These are phyloP conservation scores for Chytriomyces sp. DNA, from an alignment of 192 early-diverging fungal species.

Conservation along the genomic window DNA sequence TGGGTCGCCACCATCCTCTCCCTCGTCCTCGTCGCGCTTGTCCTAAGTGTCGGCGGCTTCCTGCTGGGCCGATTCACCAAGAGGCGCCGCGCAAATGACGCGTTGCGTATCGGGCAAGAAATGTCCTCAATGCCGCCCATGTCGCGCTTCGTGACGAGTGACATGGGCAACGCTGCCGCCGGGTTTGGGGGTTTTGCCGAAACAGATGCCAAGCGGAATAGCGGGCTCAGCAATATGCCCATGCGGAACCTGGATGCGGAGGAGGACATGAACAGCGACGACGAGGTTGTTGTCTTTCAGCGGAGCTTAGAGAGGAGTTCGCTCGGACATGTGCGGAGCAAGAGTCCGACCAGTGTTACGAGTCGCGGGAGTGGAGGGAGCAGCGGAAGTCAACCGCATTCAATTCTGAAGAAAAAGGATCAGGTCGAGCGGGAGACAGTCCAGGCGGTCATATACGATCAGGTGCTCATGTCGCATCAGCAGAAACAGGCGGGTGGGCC, in stretches of 20 bases:
- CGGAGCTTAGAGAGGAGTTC: not conserved
- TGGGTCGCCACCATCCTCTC: slow-evolving; percentile 4
- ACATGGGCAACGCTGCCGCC: not conserved
- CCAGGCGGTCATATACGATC: slow-evolving; percentile 19
- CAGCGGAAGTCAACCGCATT: not conserved
- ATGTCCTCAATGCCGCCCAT: not conserved
- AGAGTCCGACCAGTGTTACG: not conserved
- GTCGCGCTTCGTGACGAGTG: not conserved
- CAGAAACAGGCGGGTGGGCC: not conserved
- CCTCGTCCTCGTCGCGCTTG: not conserved
- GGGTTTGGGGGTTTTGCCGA: not conserved
- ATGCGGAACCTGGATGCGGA: not conserved
- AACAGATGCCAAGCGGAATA: not conserved
- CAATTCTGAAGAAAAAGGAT: not conserved
- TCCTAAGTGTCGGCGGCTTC: not conserved
- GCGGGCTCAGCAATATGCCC: not conserved
- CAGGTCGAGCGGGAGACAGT: slow-evolving; percentile 10
- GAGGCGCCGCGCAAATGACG: not conserved
- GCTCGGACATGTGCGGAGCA: not conserved
- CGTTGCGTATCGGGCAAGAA: no score
- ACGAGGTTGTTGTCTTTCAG: slow-evolving; percentile 6
- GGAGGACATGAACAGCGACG: slow-evolving; percentile 2
- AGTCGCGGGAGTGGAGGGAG: not conserved
- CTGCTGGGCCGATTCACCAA: slow-evolving; percentile 3
- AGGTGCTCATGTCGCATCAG: not conserved